Evolutionary conservation across 805 yeast genomes (phyloP), one percentile per base, ranked within the genome.

Genomic region (Peterozyma xylosa): DNA sequence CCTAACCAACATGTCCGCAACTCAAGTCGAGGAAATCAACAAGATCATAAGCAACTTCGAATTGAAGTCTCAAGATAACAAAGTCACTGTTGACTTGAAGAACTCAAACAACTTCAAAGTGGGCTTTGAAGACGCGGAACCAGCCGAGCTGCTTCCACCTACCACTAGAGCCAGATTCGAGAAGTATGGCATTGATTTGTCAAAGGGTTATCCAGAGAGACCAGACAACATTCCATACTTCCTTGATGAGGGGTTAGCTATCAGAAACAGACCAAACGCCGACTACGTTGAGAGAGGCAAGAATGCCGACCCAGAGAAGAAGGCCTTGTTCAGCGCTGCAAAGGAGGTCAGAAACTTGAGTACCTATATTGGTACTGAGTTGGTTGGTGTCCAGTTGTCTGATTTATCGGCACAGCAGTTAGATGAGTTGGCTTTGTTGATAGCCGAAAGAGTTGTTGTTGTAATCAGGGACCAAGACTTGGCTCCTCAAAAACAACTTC

Each of bases 401-500:
- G 69, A 68, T 30, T 55, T 73, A 45, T 64, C 56, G 35, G 68
- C 71, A 44, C 47, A 62, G 50, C 77, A 73, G 53, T 61, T 56
- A 42, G 75, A 73, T 52, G 76, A 73, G 54, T 60, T 73, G 46
- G 77, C 76, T 6, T 56, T 71, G 11, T 53, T 73, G 38, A 58
- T 71, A 33, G 71, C 76, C 18, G 74, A 70, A 54, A 63, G 78
- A 51, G 68, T 66, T n/a, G 77, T 72, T 36, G 76, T 71, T n/a
- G 63, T 71, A 48, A 63, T 71, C 57, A 54, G 71, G 39, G 66
- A 66, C 45, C 75, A 70, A 53, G 65, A 68, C 41, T 51, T 69
- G 42, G 47, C 60, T 41, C 64, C 68, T 33, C 62, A 63, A 52
- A 59, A 62, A 47, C 75, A 70, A 49, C 53, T 68, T 35, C 66